A percentile compares a stretch with the other conserved stretches of the same genome.
phyloP scores from a whole-genome alignment of 225 moss, liverwort and hornwort species.

The Physcomitrium patens region DNA sequence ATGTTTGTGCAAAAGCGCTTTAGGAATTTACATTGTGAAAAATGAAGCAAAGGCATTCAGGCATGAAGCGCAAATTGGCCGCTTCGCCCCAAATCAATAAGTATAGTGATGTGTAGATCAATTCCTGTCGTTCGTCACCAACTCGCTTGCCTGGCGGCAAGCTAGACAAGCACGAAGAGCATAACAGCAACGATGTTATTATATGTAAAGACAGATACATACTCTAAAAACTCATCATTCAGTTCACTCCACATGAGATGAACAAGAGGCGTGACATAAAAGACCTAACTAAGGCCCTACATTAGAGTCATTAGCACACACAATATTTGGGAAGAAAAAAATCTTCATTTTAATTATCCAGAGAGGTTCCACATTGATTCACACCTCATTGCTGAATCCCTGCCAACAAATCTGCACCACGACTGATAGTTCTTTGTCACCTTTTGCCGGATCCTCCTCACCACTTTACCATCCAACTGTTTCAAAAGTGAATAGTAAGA shows the following conservation, averaged over 20 bases:
- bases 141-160: slow-evolving; percentile 65
- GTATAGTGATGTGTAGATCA: slow-evolving; percentile 84
- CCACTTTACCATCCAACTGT: slow-evolving; percentile 76
- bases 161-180: slow-evolving; percentile 49
- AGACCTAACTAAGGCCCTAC: slow-evolving; percentile 5
- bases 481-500: slow-evolving; percentile 33
- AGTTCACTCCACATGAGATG: slow-evolving; percentile 15
- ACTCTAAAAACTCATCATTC: background rate
- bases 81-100: slow-evolving; percentile 99
- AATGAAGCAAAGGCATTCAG: slow-evolving; percentile 96
- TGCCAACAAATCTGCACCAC: slow-evolving; percentile 84
- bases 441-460: slow-evolving; percentile 75
- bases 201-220: background rate
- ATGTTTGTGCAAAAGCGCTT: slow-evolving; percentile 9
- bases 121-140: slow-evolving; percentile 76
- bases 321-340: slow-evolving; percentile 9
- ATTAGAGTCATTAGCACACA: slow-evolving; percentile 10
- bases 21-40: slow-evolving; percentile 76
- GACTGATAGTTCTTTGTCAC: slow-evolving; percentile 86
- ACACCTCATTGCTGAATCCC: slow-evolving; percentile 64
- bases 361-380: slow-evolving; percentile 24
- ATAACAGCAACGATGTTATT: slow-evolving; percentile 15
- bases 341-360: slow-evolving; percentile 7
- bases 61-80: slow-evolving; percentile 98
- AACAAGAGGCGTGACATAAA: slow-evolving; percentile 6